Evolutionary conservation across 192 early-diverging fungal species (phyloP), one percentile per base, ranked within the genome.

Genomic region (Backusella tarrabulga): DNA sequence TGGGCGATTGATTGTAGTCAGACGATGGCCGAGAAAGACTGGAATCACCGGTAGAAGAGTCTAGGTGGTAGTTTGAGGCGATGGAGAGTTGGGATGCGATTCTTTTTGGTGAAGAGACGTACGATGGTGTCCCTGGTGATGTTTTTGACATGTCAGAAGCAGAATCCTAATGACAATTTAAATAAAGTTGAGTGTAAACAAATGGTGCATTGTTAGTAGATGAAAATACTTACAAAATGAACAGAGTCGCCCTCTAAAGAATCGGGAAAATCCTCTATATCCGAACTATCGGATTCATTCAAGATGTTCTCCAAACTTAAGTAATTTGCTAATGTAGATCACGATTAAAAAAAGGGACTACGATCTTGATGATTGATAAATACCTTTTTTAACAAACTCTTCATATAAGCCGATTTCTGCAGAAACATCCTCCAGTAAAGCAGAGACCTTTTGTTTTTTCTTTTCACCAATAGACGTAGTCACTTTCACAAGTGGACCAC

Each of bases 351-450:
- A 71, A 71, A 69, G 38, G 34, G 7, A 0, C 12, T 44, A 14
- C 4, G 5, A 32, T 23, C 23, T 17, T 23, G 34, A 12, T 11
- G 34, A 9, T 34, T 29, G n/a, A 0, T 36, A 70, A 38, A 77
- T 84, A 90, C 89, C 87, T 79, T 80, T 86, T 7, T 88, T 88
- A n/a, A 86, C 83, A 81, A 90, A 90, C 77, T 90, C 87, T 72
- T 90, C 89, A 67, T 90, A 90, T 8, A 90, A 79, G 7, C 86
- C 88, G 36, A 86, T 85, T 41, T 90, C 89, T 50, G 83, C 82
- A 40, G 80, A 71, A 9, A 90, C 84, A 67, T 83, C 76, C 71
- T 90, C 89, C 38, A 90, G 67, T 5, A 90, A 81, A 46, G 83
- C 77, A 21, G 74, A 74, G 35, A 90, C 85, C 9, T 86, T 81